Conservation (phyloP, 225 moss, liverwort and hornwort genomes). For the Sphagnum tenellum region DNA sequence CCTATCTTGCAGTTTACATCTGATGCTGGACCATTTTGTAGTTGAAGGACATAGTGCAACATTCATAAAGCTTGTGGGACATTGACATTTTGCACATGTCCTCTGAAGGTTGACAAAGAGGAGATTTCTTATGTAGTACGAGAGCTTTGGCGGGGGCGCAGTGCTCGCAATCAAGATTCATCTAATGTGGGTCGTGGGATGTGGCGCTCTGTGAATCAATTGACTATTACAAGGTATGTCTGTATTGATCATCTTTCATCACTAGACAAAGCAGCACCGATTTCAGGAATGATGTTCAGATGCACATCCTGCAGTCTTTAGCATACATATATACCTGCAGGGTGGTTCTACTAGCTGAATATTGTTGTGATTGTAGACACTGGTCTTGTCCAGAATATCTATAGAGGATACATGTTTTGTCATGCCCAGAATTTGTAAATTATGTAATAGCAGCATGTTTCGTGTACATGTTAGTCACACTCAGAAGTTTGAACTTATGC, state of each 20-base stretch:
- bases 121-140: constrained; percentile 84
- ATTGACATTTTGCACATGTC: neutral
- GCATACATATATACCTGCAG: neutral
- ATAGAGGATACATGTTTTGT: too few species aligned
- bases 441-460: too few species aligned
- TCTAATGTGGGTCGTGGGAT: constrained; percentile 83
- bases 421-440: too few species aligned
- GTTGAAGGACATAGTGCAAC: neutral
- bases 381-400: too few species aligned
- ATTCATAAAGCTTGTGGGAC: neutral
- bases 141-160: constrained; percentile 96
- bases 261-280: neutral
- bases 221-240: constrained; percentile 83
- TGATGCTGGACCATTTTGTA: too few species aligned
- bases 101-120: constrained; percentile 79
- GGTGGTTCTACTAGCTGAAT: too few species aligned
- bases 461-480: too few species aligned
- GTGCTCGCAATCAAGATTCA: constrained; percentile 79
- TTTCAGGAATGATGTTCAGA: neutral
- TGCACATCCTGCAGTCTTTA: neutral
- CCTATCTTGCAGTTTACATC: too few species aligned
- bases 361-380: too few species aligned
- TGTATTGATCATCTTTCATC: neutral
- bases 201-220: constrained; percentile 93
- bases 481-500: too few species aligned